Conservation (phyloP, 306 rosid species). For the Hippophae tibetana region DNA sequence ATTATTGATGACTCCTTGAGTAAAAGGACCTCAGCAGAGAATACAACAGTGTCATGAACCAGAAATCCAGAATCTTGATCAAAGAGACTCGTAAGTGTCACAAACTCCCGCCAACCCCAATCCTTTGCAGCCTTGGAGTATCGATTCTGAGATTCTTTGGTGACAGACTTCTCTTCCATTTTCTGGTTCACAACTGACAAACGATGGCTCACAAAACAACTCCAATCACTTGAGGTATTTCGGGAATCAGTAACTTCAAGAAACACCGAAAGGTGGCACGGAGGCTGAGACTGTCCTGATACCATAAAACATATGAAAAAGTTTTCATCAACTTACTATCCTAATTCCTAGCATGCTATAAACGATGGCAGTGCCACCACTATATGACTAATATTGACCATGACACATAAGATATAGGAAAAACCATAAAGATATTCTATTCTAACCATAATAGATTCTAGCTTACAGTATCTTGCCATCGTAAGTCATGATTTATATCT, state of each 20-base stretch:
- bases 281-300: conserved; percentile 99
- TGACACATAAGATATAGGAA: background rate
- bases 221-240: conserved; percentile 93
- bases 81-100: conserved; percentile 94
- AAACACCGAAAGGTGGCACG: conserved; percentile 98
- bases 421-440: background rate
- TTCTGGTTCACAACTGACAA: conserved; percentile 91
- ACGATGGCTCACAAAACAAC: conserved; percentile 98
- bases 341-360: conserved; percentile 11
- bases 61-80: conserved; percentile 99
- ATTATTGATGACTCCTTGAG: conserved; percentile 82
- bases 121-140: conserved; percentile 99
- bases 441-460: too few relatives aligned
- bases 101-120: conserved; percentile 99
- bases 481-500: too few relatives aligned
- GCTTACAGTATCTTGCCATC: too few relatives aligned
- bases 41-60: conserved; percentile 86
- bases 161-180: conserved; percentile 91
- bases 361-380: conserved; percentile 5
- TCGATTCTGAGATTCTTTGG: conserved; percentile 98
- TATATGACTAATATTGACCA: background rate
- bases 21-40: conserved; percentile 96
- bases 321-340: conserved; percentile 34
- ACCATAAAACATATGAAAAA: conserved; percentile 34
- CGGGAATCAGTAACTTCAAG: conserved; percentile 99